Percentiles rank a stretch among this genome's conserved stretches.
Conservation (phyloP, 164 flowering plant genomes). For the Paratinospora sagittata region DNA sequence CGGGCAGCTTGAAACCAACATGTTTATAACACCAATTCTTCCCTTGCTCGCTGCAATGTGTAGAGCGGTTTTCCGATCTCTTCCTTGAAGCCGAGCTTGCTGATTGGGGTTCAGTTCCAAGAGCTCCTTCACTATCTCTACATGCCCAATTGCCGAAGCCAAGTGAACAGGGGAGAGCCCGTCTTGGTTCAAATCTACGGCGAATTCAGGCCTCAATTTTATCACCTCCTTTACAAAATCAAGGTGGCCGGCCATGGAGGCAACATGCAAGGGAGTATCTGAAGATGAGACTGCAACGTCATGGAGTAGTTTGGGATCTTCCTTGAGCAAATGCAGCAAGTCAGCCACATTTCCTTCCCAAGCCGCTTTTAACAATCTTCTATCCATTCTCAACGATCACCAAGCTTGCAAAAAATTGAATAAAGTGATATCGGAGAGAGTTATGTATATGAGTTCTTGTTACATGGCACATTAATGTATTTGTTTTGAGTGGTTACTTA, state of each 20-base stretch:
- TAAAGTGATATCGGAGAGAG: too few relatives aligned
- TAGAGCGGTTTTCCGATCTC: constrained; percentile 26
- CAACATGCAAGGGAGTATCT: constrained; percentile 31
- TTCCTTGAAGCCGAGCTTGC: constrained; percentile 23
- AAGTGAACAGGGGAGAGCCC: constrained; percentile 35
- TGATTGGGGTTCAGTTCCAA: constrained; percentile 8
- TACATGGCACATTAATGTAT: too few relatives aligned
- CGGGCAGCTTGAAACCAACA: constrained; percentile 18
- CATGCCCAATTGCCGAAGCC: constrained; percentile 13
- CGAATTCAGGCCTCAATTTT: constrained; percentile 23
- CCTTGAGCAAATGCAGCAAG: background rate
- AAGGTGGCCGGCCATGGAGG: constrained; percentile 25
- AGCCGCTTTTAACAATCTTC: background rate
- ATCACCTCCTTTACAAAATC: constrained; percentile 28
- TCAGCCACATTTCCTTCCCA: background rate
- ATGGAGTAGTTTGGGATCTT: constrained; percentile 17
- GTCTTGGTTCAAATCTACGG: constrained; percentile 26
- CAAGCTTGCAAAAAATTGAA: too few relatives aligned
- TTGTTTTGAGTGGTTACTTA: too few relatives aligned
- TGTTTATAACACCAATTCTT: constrained; percentile 19
- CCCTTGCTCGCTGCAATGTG: constrained; percentile 33
- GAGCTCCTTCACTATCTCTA: constrained; percentile 1
- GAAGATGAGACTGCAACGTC: constrained; percentile 5
- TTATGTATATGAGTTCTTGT: too few relatives aligned
- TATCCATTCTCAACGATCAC: constrained; percentile 22